Evolutionary conservation across 768 basidiomycete genomes (phyloP).

Genomic region (Leccinum arenicola): DNA sequence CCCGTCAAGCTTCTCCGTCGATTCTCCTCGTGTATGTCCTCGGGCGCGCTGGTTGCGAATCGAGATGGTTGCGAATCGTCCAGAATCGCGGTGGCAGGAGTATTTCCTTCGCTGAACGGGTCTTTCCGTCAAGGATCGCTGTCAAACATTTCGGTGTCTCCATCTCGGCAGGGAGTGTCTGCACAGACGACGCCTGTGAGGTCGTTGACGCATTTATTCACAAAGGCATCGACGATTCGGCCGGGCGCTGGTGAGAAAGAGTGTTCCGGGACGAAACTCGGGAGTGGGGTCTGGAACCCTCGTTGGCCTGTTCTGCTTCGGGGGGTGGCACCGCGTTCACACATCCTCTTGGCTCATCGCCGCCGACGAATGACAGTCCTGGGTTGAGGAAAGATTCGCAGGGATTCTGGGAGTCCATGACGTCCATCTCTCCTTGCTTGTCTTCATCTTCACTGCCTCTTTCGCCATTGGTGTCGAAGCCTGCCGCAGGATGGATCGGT

Average conservation of each 20-base stretch:
- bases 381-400: constrained; percentile 24
- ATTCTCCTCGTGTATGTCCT: constrained; percentile 6
- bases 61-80: too few relatives aligned
- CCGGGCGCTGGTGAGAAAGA: too few relatives aligned
- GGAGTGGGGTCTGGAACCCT: background rate
- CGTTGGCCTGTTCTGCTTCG: background rate
- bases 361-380: constrained; percentile 3
- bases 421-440: constrained; percentile 15
- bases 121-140: constrained; percentile 19
- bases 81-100: constrained; percentile 11
- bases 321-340: background rate
- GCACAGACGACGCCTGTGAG: constrained; percentile 6
- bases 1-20: constrained; percentile 14
- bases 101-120: constrained; percentile 27
- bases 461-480: constrained; percentile 10
- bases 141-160: background rate
- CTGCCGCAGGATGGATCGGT: background rate
- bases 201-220: background rate
- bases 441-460: constrained; percentile 14
- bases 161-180: constrained; percentile 4
- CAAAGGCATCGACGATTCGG: background rate
- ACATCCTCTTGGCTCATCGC: background rate
- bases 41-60: background rate
- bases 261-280: too few relatives aligned
- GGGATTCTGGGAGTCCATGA: constrained; percentile 26